Base-by-base conservation (phyloP, 2,329 filamentous ascomycete species). In the Pezicula neosporulosa region DNA sequence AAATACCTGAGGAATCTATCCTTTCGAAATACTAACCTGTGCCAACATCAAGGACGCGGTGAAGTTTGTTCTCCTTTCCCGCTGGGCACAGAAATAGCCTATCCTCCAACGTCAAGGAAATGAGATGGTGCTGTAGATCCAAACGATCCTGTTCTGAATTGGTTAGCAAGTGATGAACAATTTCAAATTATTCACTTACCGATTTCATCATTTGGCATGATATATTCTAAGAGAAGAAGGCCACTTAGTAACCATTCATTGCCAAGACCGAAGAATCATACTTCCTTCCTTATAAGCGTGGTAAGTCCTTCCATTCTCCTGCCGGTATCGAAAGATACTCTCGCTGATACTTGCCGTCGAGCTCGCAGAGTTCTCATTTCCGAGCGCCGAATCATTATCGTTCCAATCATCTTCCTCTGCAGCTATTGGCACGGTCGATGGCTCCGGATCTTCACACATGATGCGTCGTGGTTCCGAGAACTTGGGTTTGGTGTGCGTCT, bases 271-370 rank as follows among this genome's bases (percentile, higher is more conserved):
- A 48, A 39, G 15, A 18, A 41, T 24, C 47, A 24, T 41, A 48
- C 47, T 49, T 7, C 48, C 51, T 41, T 45, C 51, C 35, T 53
- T 53, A 37, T 50, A 53, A 16, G 19, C 33, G 30, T 53, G 51
- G n/a, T 53, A 53, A 7, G 47, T 53, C 38, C 51, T 43, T 19
- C 51, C 51, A 28, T 53, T 53, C 37, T 53, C 51, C 38, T 50
- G 47, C 2, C 39, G 16, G 24, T 42, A 18, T n/a, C 42, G 27
- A 19, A 36, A 47, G 13, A 53, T 47, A 13, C 36, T 50, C 16
- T 47, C 49, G 19, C 16, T 42, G 13, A 53, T 35, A 13, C 41
- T 50, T 3, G 47, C 42, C 5, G 51, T 50, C 13, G 51, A 53
- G 27, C 45, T 47, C 16, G 18, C 33, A 13, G 44, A 36, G 44